Evolutionary conservation across 1,284 basidiomycete genomes (phyloP), one percentile per base, ranked within the genome.

Genomic region (Heterobasidion irregulare): DNA sequence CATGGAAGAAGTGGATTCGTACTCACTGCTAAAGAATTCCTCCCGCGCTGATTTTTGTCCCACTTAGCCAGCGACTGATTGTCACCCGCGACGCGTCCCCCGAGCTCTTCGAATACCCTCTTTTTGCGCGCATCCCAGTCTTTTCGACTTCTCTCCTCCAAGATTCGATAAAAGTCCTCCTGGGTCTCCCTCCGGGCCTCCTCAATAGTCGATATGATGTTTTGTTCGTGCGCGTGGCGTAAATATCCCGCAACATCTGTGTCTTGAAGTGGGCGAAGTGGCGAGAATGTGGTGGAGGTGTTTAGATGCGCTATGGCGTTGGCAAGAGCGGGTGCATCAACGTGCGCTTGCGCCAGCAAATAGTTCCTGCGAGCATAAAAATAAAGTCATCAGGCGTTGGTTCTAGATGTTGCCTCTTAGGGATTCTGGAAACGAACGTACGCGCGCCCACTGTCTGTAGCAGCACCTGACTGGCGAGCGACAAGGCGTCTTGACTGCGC

Each of bases 41-140:
- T 86, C 16, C 78, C 76, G 61, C 79, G 77, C 50, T 78, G 72
- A 56, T 77, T 82, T 63, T 80, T 84, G 69, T 80, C 84, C 62
- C 83, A 70, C 53, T 84, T 82, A 5, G 73, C 65, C 57, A 82
- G 63, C 2, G 79, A 75, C 57, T 73, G 75, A 60, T 75, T 82
- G 54, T 82, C 80, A 2, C 73, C 76, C 2, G 71, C 72, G 15
- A 80, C 75, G 50, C 85, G 74, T 46, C 82, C 80, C 32, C 90
- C 92, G 6, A 97, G 78, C 68, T 97, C 92, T 66, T 97, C 94
- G 61, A 96, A 92, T 13, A 97, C 84, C 51, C 86, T 80, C 63
- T 86, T 86, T 75, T 96, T 95, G 65, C 92, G 89, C 18, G 82
- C 80, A 65, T 96, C 91, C 94, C 94, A 98, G 63, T 94, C 90